These are phyloP conservation scores for Talaromyces sp. DNA, from an alignment of 2,329 filamentous ascomycete species.

Conservation along the genomic window DNA sequence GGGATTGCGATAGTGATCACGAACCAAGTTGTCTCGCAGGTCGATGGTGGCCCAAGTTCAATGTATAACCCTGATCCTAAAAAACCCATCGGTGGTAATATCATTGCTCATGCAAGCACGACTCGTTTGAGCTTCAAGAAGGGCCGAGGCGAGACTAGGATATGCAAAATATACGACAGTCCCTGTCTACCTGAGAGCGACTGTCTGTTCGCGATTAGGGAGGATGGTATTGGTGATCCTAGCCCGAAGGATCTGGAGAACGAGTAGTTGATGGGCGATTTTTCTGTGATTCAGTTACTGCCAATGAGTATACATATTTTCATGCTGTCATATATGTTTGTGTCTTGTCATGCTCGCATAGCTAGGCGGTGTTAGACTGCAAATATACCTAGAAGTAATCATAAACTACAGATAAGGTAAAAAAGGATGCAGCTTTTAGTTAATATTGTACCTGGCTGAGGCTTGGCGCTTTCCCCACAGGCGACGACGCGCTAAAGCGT, in stretches of 20 bases:
- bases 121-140: constrained; percentile 94
- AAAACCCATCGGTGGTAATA: constrained; percentile 98
- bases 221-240: constrained; percentile 94
- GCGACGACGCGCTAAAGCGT: constrained; percentile 9
- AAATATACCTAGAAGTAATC: neutral
- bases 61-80: constrained; percentile 99
- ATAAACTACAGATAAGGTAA: neutral
- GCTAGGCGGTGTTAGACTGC: neutral
- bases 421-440: neutral
- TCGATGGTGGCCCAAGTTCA: constrained; percentile 89
- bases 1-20: constrained; percentile 98
- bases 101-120: constrained; percentile 95
- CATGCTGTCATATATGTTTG: neutral
- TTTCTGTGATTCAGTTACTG: neutral
- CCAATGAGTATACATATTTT: neutral
- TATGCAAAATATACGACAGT: constrained; percentile 99
- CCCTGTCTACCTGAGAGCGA: constrained; percentile 96
- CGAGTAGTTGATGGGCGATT: constrained; percentile 47
- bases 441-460: neutral
- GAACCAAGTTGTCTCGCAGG: constrained; percentile 97
- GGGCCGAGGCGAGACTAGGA: constrained; percentile 87
- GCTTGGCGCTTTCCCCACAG: constrained; percentile 15
- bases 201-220: constrained; percentile 92
- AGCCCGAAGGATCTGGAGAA: constrained; percentile 94
- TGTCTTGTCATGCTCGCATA: constrained; percentile 7